These are phyloP conservation scores for Cercospora berteroae DNA, from an alignment of 2,329 filamentous ascomycete genomes.

Conservation along the genomic window DNA sequence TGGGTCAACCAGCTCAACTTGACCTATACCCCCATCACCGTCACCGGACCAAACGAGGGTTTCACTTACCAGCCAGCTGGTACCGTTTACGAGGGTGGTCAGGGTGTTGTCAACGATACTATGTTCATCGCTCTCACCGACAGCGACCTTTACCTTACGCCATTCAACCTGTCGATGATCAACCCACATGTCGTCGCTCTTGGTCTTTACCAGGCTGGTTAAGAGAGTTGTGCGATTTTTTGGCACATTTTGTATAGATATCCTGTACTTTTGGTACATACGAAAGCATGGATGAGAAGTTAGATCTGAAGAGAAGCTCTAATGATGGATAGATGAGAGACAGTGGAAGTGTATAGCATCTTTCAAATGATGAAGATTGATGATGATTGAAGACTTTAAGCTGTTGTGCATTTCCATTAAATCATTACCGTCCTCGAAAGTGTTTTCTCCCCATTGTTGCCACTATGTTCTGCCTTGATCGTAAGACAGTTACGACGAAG, in stretches of 20 bases:
- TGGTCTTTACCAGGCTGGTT: conserved; percentile 75
- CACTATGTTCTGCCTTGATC: too few relatives aligned
- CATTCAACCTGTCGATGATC: conserved; percentile 71
- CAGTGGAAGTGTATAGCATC: neutral
- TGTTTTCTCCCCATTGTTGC: too few relatives aligned
- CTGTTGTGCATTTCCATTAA: neutral
- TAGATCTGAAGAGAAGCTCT: neutral
- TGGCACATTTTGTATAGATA: neutral
- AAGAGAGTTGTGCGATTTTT: neutral
- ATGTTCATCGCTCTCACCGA: conserved; percentile 79
- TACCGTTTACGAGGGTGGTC: conserved; percentile 65
- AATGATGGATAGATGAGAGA: neutral
- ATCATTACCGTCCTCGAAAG: too few relatives aligned
- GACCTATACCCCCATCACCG: conserved; percentile 57
- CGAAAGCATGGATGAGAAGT: neutral
- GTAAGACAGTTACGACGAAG: too few relatives aligned
- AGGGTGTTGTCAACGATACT: conserved; percentile 67
- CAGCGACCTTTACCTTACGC: conserved; percentile 63
- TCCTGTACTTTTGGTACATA: neutral
- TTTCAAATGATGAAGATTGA: neutral
- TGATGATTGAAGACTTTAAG: neutral
- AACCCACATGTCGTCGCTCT: conserved; percentile 76
- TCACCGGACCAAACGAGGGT: conserved; percentile 61
- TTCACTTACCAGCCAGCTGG: conserved; percentile 71
- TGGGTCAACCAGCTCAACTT: conserved; percentile 72